Conservation (phyloP, 306 rosid genomes). For the Vigna unguiculata region DNA sequence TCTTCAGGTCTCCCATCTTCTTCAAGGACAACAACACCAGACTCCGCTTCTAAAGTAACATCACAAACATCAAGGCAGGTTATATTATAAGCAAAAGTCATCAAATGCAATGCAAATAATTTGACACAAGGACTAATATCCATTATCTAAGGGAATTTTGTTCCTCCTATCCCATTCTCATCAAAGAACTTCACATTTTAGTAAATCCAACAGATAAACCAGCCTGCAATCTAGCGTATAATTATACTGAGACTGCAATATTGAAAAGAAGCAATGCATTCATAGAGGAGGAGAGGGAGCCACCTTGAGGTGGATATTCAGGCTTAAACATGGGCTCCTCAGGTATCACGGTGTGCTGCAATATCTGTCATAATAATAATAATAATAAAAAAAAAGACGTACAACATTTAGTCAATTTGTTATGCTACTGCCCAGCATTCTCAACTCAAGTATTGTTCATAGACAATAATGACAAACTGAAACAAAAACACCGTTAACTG, state of each 20-base stretch:
- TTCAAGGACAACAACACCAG: slow-evolving; percentile 63
- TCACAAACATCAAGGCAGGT: slow-evolving; percentile 34
- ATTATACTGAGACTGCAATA: neutral
- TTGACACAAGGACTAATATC: slow-evolving; percentile 19
- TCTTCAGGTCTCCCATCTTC: slow-evolving; percentile 80
- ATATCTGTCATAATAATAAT: slow-evolving; percentile 49
- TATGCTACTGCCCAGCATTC: neutral
- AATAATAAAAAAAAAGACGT: neutral
- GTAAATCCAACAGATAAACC: slow-evolving; percentile 16
- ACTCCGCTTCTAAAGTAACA: slow-evolving; percentile 67
- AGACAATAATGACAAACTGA: neutral
- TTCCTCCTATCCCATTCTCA: slow-evolving; percentile 24
- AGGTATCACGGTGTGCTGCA: slow-evolving; percentile 78
- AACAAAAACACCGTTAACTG: neutral
- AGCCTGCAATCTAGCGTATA: neutral
- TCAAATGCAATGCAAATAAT: slow-evolving; percentile 34
- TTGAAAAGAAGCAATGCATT: slow-evolving; percentile 21
- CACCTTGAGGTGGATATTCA: slow-evolving; percentile 97
- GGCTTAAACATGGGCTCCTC: slow-evolving; percentile 95
- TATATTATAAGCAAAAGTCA: slow-evolving; percentile 16
- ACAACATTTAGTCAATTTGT: slow-evolving; percentile 18
- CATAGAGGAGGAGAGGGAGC: slow-evolving; percentile 13
- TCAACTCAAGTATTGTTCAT: slow-evolving; percentile 14
- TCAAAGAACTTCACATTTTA: slow-evolving; percentile 11
- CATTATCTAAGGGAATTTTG: neutral